Conservation (phyloP, 1,139 yeast species). For the Suhomyces maxii region DNA sequence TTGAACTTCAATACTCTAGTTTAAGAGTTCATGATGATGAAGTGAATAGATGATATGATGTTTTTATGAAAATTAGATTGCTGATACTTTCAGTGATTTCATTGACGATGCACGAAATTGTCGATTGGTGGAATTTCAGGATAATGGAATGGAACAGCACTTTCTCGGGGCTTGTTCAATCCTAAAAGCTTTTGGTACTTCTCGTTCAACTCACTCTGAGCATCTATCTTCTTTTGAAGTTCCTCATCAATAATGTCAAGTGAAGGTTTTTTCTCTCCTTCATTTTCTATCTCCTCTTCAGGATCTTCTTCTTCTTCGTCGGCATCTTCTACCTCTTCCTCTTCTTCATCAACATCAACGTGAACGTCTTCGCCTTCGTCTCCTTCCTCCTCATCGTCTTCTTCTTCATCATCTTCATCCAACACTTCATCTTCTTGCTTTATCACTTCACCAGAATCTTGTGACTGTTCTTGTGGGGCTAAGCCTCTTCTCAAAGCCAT, state of each 20-base stretch:
- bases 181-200: constrained; percentile 15
- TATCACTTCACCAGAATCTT: not conserved
- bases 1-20: no score
- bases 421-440: not conserved
- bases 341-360: constrained; percentile 2
- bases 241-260: constrained; percentile 6
- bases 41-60: no score
- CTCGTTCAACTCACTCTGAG: constrained; percentile 9
- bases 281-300: constrained; percentile 6
- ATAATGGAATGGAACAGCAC: constrained; percentile 7
- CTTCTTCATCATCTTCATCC: constrained; percentile 6
- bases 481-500: constrained; percentile 3
- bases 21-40: no score
- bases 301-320: constrained; percentile 11
- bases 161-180: constrained; percentile 7
- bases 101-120: constrained; percentile 17
- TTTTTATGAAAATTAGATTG: no score
- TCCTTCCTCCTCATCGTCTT: constrained; percentile 8
- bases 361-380: constrained; percentile 7
- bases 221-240: constrained; percentile 3
- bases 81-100: not conserved
- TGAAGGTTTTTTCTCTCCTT: constrained; percentile 1
- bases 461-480: not conserved
- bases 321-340: constrained; percentile 11
- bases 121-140: constrained; percentile 30